A percentile compares a stretch with the other conserved stretches of the same genome.
Conservation (phyloP, 352 stramenopile genomes). For the Salisapilia sapeloensis region DNA sequence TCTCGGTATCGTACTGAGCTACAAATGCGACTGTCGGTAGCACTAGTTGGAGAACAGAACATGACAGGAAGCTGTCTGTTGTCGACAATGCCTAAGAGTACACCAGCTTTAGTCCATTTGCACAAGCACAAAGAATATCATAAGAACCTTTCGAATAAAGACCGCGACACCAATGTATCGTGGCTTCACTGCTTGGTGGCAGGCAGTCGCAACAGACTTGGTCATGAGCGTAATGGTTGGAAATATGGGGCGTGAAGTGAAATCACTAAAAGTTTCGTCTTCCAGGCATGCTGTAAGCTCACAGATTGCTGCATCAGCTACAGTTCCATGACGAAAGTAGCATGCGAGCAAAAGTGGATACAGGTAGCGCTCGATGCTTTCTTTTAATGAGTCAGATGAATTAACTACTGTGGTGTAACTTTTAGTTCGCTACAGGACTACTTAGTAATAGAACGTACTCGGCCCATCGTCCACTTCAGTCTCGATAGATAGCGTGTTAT, state of each 20-base stretch:
- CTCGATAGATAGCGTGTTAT: too few relatives aligned
- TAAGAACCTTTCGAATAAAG: conserved; percentile 59
- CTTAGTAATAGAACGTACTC: too few relatives aligned
- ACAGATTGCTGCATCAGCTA: conserved; percentile 25
- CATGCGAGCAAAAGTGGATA: conserved; percentile 62
- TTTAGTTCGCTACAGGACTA: conserved; percentile 6
- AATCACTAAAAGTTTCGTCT: conserved; percentile 27
- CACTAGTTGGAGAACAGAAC: conserved; percentile 36
- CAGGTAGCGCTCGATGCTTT: conserved; percentile 45
- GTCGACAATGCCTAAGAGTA: conserved; percentile 28
- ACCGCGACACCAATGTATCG: conserved; percentile 32
- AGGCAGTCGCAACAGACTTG: conserved; percentile 46
- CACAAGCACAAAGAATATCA: too few relatives aligned
- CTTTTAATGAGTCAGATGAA: too few relatives aligned
- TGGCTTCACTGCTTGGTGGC: conserved; percentile 60
- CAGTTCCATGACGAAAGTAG: conserved; percentile 50
- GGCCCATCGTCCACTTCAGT: too few relatives aligned
- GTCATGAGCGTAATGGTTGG: conserved; percentile 34
- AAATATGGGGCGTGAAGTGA: conserved; percentile 8
- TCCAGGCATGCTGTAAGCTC: conserved; percentile 44
- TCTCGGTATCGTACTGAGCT: conserved; percentile 42
- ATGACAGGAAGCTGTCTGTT: conserved; percentile 13
- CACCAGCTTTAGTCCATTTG: too few relatives aligned
- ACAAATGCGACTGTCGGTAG: conserved; percentile 65
- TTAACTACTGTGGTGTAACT: too few relatives aligned